Conservation (phyloP, 345 rosid species). For the Eucalyptus pumila region DNA sequence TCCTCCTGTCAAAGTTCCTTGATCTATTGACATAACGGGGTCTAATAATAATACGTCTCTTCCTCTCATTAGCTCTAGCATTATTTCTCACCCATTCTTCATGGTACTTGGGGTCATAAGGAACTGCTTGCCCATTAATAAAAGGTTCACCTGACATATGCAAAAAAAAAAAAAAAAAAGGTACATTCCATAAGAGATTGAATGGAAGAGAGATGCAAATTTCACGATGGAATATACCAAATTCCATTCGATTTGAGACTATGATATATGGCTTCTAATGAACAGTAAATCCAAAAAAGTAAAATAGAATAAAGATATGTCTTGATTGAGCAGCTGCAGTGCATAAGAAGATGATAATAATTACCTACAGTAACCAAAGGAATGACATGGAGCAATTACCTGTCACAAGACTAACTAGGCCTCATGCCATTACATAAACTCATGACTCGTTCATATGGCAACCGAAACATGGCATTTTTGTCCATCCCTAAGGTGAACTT, state of each 20-base stretch:
- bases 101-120: constrained; percentile 86
- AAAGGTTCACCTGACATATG: constrained; percentile 64
- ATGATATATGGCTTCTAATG: background rate
- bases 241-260: background rate
- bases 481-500: background rate
- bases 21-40: constrained; percentile 31
- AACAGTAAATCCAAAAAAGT: background rate
- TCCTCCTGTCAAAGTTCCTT: constrained; percentile 55
- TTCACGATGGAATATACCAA: background rate
- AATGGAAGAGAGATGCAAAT: background rate
- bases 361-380: background rate
- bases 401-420: background rate
- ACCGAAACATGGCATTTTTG: background rate
- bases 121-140: constrained; percentile 87
- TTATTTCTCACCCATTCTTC: constrained; percentile 97
- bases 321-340: background rate
- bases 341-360: background rate
- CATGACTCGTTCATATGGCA: background rate
- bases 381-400: background rate
- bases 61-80: constrained; percentile 75
- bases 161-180: background rate
- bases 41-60: constrained; percentile 46
- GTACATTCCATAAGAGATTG: background rate
- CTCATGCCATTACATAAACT: background rate
- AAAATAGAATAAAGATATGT: background rate